Percentiles rank a stretch among this genome's conserved stretches.
Evolutionary conservation across 1,284 basidiomycete genomes (phyloP).

Genomic region (Trichosporon sp.): DNA sequence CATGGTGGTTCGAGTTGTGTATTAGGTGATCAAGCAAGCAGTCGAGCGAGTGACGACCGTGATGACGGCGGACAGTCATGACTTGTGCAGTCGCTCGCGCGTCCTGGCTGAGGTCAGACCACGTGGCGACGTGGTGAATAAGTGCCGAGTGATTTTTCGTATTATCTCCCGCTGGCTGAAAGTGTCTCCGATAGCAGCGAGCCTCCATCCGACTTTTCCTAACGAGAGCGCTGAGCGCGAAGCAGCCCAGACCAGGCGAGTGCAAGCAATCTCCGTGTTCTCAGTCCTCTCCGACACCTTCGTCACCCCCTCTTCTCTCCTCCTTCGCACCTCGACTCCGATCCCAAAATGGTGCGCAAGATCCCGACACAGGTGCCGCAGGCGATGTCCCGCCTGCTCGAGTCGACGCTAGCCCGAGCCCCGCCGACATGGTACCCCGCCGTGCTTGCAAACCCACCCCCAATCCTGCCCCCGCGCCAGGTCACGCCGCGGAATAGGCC

Average conservation of each 20-base stretch:
- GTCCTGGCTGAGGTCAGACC: conserved; percentile 1
- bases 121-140: conserved; percentile 11
- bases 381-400: conserved; percentile 75
- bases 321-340: not conserved
- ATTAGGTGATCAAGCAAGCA: not conserved
- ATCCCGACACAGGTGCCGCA: conserved; percentile 84
- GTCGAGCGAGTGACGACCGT: not conserved
- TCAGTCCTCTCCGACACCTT: not conserved
- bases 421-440: conserved; percentile 83
- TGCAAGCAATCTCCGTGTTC: not conserved
- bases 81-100: conserved; percentile 11
- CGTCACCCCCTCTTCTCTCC: not conserved
- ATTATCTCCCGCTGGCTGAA: not conserved
- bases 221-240: too few relatives aligned
- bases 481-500: conserved; percentile 54
- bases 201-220: conserved; percentile 19
- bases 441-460: conserved; percentile 79
- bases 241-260: not conserved
- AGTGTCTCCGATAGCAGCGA: not conserved
- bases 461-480: conserved; percentile 70
- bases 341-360: conserved; percentile 66
- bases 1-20: conserved; percentile 24
- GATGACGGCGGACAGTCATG: not conserved
- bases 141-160: not conserved
- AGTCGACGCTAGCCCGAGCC: conserved; percentile 60